Base-by-base conservation (phyloP, 192 early-diverging fungal genomes). In the Coemansia sp. region DNA sequence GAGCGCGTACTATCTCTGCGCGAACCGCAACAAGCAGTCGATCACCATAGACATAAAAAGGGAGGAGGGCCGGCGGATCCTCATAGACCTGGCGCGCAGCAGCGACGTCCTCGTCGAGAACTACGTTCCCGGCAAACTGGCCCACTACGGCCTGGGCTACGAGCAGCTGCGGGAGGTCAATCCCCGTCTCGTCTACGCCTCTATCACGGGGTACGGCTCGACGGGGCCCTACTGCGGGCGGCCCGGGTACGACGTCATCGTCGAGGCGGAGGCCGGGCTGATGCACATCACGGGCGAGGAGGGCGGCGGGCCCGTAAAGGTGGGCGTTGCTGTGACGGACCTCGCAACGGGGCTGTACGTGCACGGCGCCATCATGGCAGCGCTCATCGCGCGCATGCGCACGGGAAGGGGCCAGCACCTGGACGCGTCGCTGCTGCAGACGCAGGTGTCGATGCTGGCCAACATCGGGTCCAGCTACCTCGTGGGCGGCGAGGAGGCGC, bases 211-310 rank as follows among this genome's bases (percentile, higher is more conserved):
- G 3, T 98, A 98, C 74, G 96, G 96, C 0, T 89, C 91, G 31
- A 89, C 87, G 0, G 96, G 96, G 0, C 94, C 96, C 14, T 96
- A 91, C 68, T 79, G 89, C 6, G 63, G 85, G n/a, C 62, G 86
- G 54, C 87, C 95, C 6, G 96, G 96, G 6, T 96, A 98, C 70
- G 96, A 96, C 86, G 93, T 93, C 39, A 91, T 93, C 68, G 87
- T 92, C 40, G 90, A 94, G 77, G 92, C 89, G 7, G 93, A 96
- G 72, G 95, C 92, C 19, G 96, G 96, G 19, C 62, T 98, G 33
- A 98, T 98, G 95, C 89, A 95, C 72, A 98, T 98, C 40, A 98
- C 96, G 5, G 96, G 94, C 16, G 94, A 96, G 67, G 84, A 85
- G 27, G 75, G 87, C 69, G 90, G 94, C 0, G 50, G 81, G 45